Evolutionary conservation across 495 filamentous ascomycete genomes (phyloP), one percentile per base, ranked within the genome.

Genomic region (Penicillium canescens): DNA sequence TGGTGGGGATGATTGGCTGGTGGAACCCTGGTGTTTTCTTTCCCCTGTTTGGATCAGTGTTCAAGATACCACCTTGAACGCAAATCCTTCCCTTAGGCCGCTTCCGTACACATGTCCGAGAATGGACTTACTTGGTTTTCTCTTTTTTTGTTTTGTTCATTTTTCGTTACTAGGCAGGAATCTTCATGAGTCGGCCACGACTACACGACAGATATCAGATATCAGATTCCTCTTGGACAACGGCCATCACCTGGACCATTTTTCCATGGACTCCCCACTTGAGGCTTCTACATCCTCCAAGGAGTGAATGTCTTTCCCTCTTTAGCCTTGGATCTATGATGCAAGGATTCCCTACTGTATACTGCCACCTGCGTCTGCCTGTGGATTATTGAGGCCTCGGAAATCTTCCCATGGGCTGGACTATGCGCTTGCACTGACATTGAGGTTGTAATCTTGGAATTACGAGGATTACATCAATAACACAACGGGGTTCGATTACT

Each of bases 141-240:
- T 52, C 41, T 23, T 23, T 50, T 36, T 21, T 24, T 46, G 51
- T n/a, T n/a, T n/a, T n/a, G n/a, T 47, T 48, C 37, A n/a, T 54
- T 54, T 42, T 36, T 37, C 26, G 20, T 16, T 51, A 42, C 28
- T 39, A 42, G 49, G 46, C 46, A 59, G 35, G 28, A 46, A 48
- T 31, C 36, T 47, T 48, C 13, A 50, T 45, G 50, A 52, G 52
- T 50, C 57, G 10, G 14, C 42, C 38, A 23, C 12, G 51, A 52
- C 57, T 51, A 50, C 35, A 42, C 52, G 57, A 52, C 57, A 60
- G 52, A 42, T 39, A 51, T 56, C 36, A 59, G 23, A 42, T 24
- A 4, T 12, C n/a, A n/a, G n/a, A n/a, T n/a, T 5, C 18, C 18
- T 1, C 20, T 14, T 41, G 50, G 44, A 54, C 36, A 35, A 11